These are phyloP conservation scores for Boletus tylopilopsis DNA, from an alignment of 768 basidiomycete genomes.

Conservation along the genomic window DNA sequence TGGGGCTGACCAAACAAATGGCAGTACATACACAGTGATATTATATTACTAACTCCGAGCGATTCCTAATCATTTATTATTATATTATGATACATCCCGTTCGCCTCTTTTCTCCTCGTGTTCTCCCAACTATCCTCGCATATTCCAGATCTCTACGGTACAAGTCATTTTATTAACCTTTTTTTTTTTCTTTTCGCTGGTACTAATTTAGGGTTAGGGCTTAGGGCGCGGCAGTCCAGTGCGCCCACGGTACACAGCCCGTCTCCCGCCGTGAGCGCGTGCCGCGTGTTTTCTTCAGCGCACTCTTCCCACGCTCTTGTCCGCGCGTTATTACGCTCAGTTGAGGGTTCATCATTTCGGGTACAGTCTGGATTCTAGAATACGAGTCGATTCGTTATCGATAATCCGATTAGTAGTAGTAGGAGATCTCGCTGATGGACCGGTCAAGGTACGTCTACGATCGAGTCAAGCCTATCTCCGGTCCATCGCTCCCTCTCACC, in stretches of 20 bases:
- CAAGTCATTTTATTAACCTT: background rate
- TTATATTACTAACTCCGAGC: slow-evolving; percentile 8
- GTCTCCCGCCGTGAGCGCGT: slow-evolving; percentile 12
- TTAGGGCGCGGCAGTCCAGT: slow-evolving; percentile 13
- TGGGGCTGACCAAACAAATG: slow-evolving; percentile 29
- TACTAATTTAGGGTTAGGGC: slow-evolving; percentile 30
- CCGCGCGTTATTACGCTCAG: slow-evolving; percentile 5
- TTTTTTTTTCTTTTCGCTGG: background rate
- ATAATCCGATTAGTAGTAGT: slow-evolving; percentile 11
- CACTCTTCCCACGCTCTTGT: background rate
- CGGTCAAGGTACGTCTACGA: background rate
- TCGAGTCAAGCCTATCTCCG: background rate
- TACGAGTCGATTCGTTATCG: slow-evolving; percentile 9
- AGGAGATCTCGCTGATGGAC: background rate
- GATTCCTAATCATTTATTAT: slow-evolving; percentile 8
- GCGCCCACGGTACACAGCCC: slow-evolving; percentile 8
- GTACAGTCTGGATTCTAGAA: slow-evolving; percentile 8
- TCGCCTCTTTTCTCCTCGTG: too few species aligned
- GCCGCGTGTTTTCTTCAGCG: slow-evolving; percentile 22
- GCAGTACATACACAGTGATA: slow-evolving; percentile 11
- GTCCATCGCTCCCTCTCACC: background rate
- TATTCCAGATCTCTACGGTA: slow-evolving; percentile 2
- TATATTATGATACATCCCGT: too few species aligned
- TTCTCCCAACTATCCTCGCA: background rate
- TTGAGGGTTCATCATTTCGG: slow-evolving; percentile 1